Conservation (phyloP, 495 filamentous ascomycete species). For the Glarea lozoyensis region DNA sequence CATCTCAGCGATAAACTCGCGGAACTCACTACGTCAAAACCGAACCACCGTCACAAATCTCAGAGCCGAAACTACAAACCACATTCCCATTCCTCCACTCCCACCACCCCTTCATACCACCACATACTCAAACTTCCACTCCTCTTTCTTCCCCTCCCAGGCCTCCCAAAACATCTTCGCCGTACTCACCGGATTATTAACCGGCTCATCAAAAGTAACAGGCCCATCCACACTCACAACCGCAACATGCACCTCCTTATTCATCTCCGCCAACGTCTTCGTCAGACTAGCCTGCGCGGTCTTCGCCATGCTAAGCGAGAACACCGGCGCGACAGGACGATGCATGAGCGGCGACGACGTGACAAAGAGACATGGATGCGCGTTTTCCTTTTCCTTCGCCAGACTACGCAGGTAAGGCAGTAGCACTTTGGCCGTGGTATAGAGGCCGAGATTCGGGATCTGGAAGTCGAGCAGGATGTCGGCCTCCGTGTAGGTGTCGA, state of each 20-base stretch:
- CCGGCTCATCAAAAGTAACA: no score
- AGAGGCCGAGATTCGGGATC: background rate
- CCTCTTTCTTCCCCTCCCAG: no score
- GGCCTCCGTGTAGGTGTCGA: background rate
- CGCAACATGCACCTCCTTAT: background rate
- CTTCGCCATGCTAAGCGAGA: background rate
- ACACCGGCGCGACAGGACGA: background rate
- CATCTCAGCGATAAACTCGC: no score
- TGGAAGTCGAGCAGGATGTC: background rate
- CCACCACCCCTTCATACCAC: no score
- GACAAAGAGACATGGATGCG: background rate
- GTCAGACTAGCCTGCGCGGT: background rate
- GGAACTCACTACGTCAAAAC: no score
- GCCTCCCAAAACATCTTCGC: no score
- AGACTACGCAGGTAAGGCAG: background rate
- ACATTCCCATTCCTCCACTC: no score
- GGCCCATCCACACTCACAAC: background rate
- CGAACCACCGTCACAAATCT: no score
- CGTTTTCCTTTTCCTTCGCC: background rate
- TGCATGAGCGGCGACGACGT: background rate
- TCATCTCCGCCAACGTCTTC: background rate
- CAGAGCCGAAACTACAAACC: no score
- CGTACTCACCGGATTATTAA: no score
- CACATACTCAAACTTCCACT: no score
- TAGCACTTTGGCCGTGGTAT: background rate